A percentile compares a stretch with the other conserved stretches of the same genome.
These are phyloP conservation scores for Coleophoma cylindrospora DNA, from an alignment of 2,329 filamentous ascomycete species.

Conservation along the genomic window DNA sequence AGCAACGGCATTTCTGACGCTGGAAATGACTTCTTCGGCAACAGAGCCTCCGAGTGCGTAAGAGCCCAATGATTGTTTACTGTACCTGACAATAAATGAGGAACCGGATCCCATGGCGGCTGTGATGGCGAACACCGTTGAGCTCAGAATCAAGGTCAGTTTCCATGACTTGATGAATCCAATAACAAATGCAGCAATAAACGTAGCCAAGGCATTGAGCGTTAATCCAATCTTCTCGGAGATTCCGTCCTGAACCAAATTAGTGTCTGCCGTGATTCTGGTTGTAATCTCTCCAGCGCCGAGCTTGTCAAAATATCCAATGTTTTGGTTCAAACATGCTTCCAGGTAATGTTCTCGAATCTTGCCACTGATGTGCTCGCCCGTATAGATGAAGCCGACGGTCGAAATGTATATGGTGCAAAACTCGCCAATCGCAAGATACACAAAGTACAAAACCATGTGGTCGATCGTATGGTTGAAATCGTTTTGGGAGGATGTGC, in stretches of 20 bases:
- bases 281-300: conserved; percentile 92
- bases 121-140: conserved; percentile 76
- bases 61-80: conserved; percentile 69
- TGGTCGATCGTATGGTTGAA: conserved; percentile 57
- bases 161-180: conserved; percentile 92
- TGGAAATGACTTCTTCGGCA: conserved; percentile 91
- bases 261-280: conserved; percentile 89
- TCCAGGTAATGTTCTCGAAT: conserved; percentile 79
- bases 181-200: conserved; percentile 84
- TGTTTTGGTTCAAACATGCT: conserved; percentile 82
- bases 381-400: conserved; percentile 84
- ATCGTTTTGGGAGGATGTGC: conserved; percentile 37
- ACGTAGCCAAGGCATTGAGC: conserved; percentile 71
- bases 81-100: conserved; percentile 72
- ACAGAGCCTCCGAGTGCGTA: conserved; percentile 84
- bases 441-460: conserved; percentile 78
- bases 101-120: conserved; percentile 71
- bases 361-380: conserved; percentile 73
- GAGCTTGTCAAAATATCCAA: conserved; percentile 88
- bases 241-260: conserved; percentile 88
- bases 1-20: conserved; percentile 84
- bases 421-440: conserved; percentile 78
- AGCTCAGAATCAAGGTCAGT: conserved; percentile 80
- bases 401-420: conserved; percentile 73
- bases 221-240: conserved; percentile 84